Evolutionary conservation across 352 stramenopile species (phyloP).

Genomic region (Phytophthora aleatoria): DNA sequence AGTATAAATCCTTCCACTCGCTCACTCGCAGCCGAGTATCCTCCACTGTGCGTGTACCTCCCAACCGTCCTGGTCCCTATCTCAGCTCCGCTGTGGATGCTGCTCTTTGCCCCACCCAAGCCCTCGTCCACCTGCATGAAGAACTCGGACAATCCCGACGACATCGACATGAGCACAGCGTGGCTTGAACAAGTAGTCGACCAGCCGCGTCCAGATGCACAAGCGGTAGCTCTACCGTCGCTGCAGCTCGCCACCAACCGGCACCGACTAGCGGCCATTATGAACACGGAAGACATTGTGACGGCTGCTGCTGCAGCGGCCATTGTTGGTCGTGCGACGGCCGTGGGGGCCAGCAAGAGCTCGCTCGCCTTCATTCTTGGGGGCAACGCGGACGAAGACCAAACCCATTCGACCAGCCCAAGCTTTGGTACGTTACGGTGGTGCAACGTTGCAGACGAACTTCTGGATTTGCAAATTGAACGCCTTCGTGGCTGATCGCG

Average conservation of each 20-base stretch:
- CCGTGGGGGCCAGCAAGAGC: constrained; percentile 36
- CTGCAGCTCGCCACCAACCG: constrained; percentile 25
- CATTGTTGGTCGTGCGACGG: constrained; percentile 12
- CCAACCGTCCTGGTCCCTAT: constrained; percentile 29
- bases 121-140: constrained; percentile 37
- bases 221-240: constrained; percentile 7
- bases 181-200: constrained; percentile 20
- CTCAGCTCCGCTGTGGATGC: constrained; percentile 36
- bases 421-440: constrained; percentile 40
- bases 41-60: constrained; percentile 4
- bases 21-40: constrained; percentile 23
- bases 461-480: constrained; percentile 26
- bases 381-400: constrained; percentile 33
- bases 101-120: constrained; percentile 24
- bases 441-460: constrained; percentile 16
- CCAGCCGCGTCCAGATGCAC: constrained; percentile 12
- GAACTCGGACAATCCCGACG: constrained; percentile 25
- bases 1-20: constrained; percentile 25
- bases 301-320: constrained; percentile 9
- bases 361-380: constrained; percentile 54
- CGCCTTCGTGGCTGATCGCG: constrained; percentile 22
- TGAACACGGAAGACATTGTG: constrained; percentile 31
- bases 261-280: constrained; percentile 34
- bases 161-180: constrained; percentile 32
- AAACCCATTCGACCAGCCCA: constrained; percentile 17